phyloP scores from a whole-genome alignment of 192 early-diverging fungal genomes.

The Linnemannia elongata region DNA sequence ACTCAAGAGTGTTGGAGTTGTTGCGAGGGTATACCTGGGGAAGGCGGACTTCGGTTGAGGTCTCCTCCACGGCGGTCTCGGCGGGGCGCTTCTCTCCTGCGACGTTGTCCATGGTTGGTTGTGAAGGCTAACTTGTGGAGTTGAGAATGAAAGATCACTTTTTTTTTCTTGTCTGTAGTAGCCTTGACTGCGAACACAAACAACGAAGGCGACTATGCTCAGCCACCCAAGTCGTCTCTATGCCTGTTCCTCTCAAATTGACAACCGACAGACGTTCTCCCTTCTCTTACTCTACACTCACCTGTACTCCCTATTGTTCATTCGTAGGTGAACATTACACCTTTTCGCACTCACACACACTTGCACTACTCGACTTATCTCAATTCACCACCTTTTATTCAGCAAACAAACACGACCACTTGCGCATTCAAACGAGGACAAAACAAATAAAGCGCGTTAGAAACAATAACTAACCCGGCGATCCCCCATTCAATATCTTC shows the following conservation, averaged over 20 bases:
- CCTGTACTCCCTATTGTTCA: too few species aligned
- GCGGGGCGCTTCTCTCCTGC: conserved; percentile 36
- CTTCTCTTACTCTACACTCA: background rate
- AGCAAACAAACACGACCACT: background rate
- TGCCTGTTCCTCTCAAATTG: too few species aligned
- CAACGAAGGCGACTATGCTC: too few species aligned
- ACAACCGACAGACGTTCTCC: too few species aligned
- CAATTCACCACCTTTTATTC: too few species aligned
- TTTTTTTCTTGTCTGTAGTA: background rate
- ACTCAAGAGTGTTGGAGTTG: background rate
- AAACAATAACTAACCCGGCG: conserved; percentile 16
- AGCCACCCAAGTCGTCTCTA: too few species aligned
- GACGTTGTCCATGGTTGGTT: conserved; percentile 28
- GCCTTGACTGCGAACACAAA: too few species aligned
- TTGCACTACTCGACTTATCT: too few species aligned
- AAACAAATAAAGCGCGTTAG: background rate
- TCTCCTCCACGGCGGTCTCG: conserved; percentile 27
- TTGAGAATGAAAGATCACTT: background rate
- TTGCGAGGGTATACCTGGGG: conserved; percentile 26
- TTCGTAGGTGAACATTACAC: too few species aligned
- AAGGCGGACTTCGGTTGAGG: conserved; percentile 25
- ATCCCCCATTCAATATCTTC: background rate
- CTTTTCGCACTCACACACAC: too few species aligned
- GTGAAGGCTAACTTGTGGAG: background rate
- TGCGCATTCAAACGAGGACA: background rate